Percentiles rank a stretch among this genome's conserved stretches.
Evolutionary conservation across 2,329 filamentous ascomycete species (phyloP).

Genomic region (Aciculosporium take): DNA sequence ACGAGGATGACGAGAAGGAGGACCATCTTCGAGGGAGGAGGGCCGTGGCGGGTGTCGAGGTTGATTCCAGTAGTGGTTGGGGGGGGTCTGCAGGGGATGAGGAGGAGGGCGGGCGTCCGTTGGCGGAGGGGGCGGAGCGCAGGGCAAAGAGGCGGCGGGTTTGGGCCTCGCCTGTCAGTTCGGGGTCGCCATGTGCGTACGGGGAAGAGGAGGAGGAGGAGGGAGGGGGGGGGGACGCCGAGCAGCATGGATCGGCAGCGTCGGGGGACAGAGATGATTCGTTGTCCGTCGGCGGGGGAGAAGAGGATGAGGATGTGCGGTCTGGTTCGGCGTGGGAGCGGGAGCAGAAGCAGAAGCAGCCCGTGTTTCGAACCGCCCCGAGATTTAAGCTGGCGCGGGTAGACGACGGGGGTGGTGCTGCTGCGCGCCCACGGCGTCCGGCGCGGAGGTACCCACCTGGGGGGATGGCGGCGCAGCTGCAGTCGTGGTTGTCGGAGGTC

Average conservation of each 20-base stretch:
- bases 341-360: constrained; percentile 15
- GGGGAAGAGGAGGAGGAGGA: not conserved
- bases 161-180: constrained; percentile 15
- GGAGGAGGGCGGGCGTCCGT: not conserved
- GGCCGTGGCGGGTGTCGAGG: not conserved
- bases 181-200: constrained; percentile 7
- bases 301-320: not conserved
- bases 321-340: too few species aligned
- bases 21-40: not conserved
- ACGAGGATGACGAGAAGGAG: not conserved
- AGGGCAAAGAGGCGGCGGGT: constrained; percentile 8
- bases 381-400: constrained; percentile 21
- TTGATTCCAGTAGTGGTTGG: not conserved
- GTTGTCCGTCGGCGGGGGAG: too few species aligned
- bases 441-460: constrained; percentile 21
- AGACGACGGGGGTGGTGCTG: constrained; percentile 12
- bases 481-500: constrained; percentile 27
- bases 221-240: not conserved
- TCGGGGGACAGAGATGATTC: not conserved
- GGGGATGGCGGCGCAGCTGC: constrained; percentile 25
- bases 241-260: not conserved
- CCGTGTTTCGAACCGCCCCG: constrained; percentile 24
- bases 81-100: too few species aligned
- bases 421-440: constrained; percentile 23
- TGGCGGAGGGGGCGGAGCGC: not conserved